phyloP scores from a whole-genome alignment of 148 eudicot genomes.

The Arbutus unedo region DNA sequence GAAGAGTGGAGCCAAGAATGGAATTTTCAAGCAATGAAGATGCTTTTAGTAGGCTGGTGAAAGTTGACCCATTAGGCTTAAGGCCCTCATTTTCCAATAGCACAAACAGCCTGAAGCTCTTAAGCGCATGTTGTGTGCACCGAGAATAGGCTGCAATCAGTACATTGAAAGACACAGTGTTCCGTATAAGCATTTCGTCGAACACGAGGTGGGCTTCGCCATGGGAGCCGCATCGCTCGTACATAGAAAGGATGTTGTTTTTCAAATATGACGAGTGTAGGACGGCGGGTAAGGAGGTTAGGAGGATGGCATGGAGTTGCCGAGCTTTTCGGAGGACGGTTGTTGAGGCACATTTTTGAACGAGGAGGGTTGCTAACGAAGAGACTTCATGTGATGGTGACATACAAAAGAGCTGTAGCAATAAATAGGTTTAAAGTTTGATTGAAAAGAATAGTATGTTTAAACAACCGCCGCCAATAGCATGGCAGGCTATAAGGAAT shows the following conservation, averaged over 20 bases:
- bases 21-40: slow-evolving; percentile 39
- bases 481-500: no score
- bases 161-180: slow-evolving; percentile 60
- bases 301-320: slow-evolving; percentile 60
- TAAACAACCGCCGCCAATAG: not conserved
- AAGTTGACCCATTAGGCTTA: slow-evolving; percentile 55
- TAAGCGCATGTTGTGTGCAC: slow-evolving; percentile 19
- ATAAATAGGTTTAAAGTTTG: no score
- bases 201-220: slow-evolving; percentile 47
- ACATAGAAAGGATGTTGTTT: slow-evolving; percentile 72
- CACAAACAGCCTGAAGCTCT: slow-evolving; percentile 35
- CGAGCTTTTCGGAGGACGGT: slow-evolving; percentile 47
- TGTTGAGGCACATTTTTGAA: slow-evolving; percentile 53
- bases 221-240: slow-evolving; percentile 57
- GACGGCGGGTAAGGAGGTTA: slow-evolving; percentile 41
- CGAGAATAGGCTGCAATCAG: slow-evolving; percentile 71
- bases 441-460: not conserved
- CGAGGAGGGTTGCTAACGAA: slow-evolving; percentile 27
- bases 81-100: slow-evolving; percentile 46
- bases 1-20: slow-evolving; percentile 43
- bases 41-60: slow-evolving; percentile 57
- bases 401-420: slow-evolving; percentile 18
- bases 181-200: slow-evolving; percentile 80
- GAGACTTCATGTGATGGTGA: slow-evolving; percentile 28
- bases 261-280: slow-evolving; percentile 43